Conservation (phyloP, 768 basidiomycete species). For the Zangia roseola region DNA sequence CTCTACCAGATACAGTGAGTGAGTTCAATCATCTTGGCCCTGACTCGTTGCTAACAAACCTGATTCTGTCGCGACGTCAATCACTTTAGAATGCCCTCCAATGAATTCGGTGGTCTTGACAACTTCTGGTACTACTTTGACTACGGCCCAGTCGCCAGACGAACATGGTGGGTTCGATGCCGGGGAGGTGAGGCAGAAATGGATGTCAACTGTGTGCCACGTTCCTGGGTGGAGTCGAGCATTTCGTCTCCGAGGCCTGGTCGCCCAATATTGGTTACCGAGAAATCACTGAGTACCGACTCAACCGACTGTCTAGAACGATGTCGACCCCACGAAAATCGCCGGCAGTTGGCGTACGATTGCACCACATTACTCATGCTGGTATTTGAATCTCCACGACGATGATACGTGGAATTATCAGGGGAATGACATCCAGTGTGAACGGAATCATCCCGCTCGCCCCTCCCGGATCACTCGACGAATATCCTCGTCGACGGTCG, state of each 20-base stretch:
- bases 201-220: slow-evolving; percentile 52
- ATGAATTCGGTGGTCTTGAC: slow-evolving; percentile 24
- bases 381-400: slow-evolving; percentile 56
- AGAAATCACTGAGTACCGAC: slow-evolving; percentile 64
- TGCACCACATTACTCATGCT: slow-evolving; percentile 59
- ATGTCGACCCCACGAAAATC: slow-evolving; percentile 60
- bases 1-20: slow-evolving; percentile 31
- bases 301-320: slow-evolving; percentile 58
- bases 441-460: slow-evolving; percentile 96
- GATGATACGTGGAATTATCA: slow-evolving; percentile 53
- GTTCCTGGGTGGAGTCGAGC: slow-evolving; percentile 62
- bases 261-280: slow-evolving; percentile 54
- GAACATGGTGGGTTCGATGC: too few species aligned
- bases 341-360: slow-evolving; percentile 54
- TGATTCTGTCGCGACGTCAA: slow-evolving; percentile 15
- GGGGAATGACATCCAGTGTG: slow-evolving; percentile 86
- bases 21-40: slow-evolving; percentile 1
- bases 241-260: slow-evolving; percentile 87
- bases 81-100: slow-evolving; percentile 29
- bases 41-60: background rate
- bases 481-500: slow-evolving; percentile 61
- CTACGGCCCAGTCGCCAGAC: too few species aligned
- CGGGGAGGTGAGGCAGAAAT: slow-evolving; percentile 68
- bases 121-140: slow-evolving; percentile 34
- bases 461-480: slow-evolving; percentile 65